These are phyloP conservation scores for Cladorrhinum samala DNA, from an alignment of 495 filamentous ascomycete genomes.

Conservation along the genomic window DNA sequence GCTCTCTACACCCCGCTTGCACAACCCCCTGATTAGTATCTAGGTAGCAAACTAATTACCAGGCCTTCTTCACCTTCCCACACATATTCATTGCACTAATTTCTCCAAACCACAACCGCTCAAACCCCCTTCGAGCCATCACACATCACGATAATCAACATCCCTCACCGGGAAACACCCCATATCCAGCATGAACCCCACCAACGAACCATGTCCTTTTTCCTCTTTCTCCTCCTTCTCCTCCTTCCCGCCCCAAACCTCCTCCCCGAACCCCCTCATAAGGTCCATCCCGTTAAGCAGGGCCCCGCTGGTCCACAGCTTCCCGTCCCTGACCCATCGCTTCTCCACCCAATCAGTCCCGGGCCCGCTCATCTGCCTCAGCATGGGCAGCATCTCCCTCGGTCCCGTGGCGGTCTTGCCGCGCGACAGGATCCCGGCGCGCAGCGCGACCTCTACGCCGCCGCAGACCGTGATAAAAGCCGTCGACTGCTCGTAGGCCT, in stretches of 20 bases:
- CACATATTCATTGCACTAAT: not conserved
- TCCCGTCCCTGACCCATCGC: slow-evolving; percentile 23
- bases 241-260: slow-evolving; percentile 11
- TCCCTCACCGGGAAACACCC: slow-evolving; percentile 10
- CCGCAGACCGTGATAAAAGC: slow-evolving; percentile 23
- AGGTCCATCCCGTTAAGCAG: slow-evolving; percentile 30
- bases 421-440: slow-evolving; percentile 14
- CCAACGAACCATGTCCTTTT: too few relatives aligned
- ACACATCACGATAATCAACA: slow-evolving; percentile 16
- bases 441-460: slow-evolving; percentile 15
- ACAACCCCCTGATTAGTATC: too few relatives aligned
- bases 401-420: slow-evolving; percentile 23
- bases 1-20: too few relatives aligned
- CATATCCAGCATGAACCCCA: not conserved
- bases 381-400: slow-evolving; percentile 5
- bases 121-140: too few relatives aligned
- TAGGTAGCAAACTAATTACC: too few relatives aligned
- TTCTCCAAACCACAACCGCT: not conserved
- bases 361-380: slow-evolving; percentile 3
- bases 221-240: not conserved
- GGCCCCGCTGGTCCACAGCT: slow-evolving; percentile 29
- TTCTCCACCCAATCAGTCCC: slow-evolving; percentile 26
- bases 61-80: not conserved
- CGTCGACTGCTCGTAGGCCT: slow-evolving; percentile 8
- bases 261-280: slow-evolving; percentile 21